Base-by-base conservation (phyloP, 495 filamentous ascomycete genomes). In the Penicillium angulare region DNA sequence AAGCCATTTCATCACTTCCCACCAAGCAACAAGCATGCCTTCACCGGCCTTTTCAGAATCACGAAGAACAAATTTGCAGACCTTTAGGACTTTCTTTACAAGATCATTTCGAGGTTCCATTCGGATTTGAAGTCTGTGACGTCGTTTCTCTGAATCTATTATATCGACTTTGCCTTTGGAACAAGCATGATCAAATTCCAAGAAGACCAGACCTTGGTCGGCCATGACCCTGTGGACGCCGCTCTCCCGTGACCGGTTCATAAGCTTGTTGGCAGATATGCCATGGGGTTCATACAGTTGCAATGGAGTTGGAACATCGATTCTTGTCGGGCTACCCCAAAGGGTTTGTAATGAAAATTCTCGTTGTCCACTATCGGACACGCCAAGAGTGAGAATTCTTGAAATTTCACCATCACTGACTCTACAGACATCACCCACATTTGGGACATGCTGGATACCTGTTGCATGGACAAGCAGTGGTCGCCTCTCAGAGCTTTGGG, bases 401-500 rank as follows among this genome's bases (percentile, higher is more conserved):
- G 86, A 83, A 20, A 84, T 70, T 0, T 76, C 76, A 9, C 85
- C 82, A 67, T 93, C 89, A 4, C 79, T 74, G 45, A 93, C 64
- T 59, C 82, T 88, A 57, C 85, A 88, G 21, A 86, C 87, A 68
- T 93, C 89, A 29, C 84, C 77, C 4, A 92, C 79, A 50, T 81
- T 83, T 18, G 73, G 59, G 13, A 62, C 59, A 56, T 73, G 66
- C 33, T 73, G 72, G 21, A 76, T 65, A 10, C 66, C 63, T 15
- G 65, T 65, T 34, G 72, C 67, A 23, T 75, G 72, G 16, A 77
- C 67, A 5, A 76, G 53, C 9, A 75, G 44, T 10, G 71, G 55
- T 9, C 66, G 65, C 17, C 64, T 63, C 17, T 64, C 59, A 9
- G 56, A 29, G 5, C 22, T 13, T 36, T 67, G 73, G 1, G 53